A percentile compares a stretch with the other conserved stretches of the same genome.
phyloP scores from a whole-genome alignment of 805 yeast genomes.

The Saturnispora sanitii region DNA sequence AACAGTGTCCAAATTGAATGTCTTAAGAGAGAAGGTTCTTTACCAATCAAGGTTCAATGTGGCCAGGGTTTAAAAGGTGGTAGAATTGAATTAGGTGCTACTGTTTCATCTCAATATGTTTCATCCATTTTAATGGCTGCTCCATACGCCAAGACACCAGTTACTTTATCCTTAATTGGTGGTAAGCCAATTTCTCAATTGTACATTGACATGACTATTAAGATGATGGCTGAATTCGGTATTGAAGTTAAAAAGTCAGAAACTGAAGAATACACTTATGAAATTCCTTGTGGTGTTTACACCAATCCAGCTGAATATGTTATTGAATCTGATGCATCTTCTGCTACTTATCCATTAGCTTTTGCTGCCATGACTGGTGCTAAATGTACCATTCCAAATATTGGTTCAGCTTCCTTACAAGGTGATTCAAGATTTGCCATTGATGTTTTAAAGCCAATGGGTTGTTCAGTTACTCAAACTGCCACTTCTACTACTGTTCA shows the following conservation, averaged over 20 bases:
- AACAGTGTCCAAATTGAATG: slow-evolving; percentile 75
- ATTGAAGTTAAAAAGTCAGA: slow-evolving; percentile 58
- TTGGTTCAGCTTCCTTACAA: slow-evolving; percentile 84
- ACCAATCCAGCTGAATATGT: slow-evolving; percentile 75
- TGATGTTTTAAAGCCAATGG: slow-evolving; percentile 91
- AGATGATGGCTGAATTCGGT: slow-evolving; percentile 91
- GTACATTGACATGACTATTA: slow-evolving; percentile 94
- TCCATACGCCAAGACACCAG: slow-evolving; percentile 85
- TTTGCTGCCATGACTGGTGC: slow-evolving; percentile 95
- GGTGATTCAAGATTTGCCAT: slow-evolving; percentile 96
- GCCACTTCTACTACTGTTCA: slow-evolving; percentile 82
- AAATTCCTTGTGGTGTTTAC: slow-evolving; percentile 79
- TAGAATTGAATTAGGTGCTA: slow-evolving; percentile 85
- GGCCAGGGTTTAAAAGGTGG: slow-evolving; percentile 80
- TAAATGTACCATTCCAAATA: slow-evolving; percentile 85
- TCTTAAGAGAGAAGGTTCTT: slow-evolving; percentile 64
- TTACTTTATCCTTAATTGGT: slow-evolving; percentile 80
- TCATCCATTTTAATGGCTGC: slow-evolving; percentile 96
- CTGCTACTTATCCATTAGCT: slow-evolving; percentile 96
- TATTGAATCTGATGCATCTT: slow-evolving; percentile 93
- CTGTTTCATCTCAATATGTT: slow-evolving; percentile 94
- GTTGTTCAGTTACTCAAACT: slow-evolving; percentile 79
- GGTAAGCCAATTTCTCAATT: slow-evolving; percentile 95
- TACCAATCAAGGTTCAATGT: slow-evolving; percentile 68
- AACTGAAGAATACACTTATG: slow-evolving; percentile 75